Base-by-base conservation (phyloP, 176 grass and related monocot species). In the Miscanthus lutarioriparius region DNA sequence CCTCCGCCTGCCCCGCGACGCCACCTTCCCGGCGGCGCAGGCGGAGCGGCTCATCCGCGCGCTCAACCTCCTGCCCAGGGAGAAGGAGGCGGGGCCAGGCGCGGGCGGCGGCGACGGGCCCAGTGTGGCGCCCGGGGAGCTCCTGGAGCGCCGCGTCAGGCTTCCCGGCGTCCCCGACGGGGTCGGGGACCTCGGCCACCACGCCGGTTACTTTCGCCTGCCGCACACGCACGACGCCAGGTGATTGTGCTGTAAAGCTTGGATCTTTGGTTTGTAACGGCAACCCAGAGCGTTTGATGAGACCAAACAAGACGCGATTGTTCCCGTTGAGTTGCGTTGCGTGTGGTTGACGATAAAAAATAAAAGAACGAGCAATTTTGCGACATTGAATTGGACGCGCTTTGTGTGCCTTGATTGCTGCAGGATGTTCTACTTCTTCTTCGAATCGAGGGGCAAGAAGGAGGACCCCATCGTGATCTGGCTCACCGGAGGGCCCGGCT, bases 391-490 rank as follows among this genome's bases (percentile, higher is more conserved):
- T 8, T 26, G 35, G 32, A 8, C 13, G 11, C 32, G 53, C 2
- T n/a, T 17, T 43, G n/a, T 51, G 78, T 67, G 37, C 6, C 15
- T 61, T 14, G 35, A 16, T 67, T 47, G 70, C 85, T 58, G 71
- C 83, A 98, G 96, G 86, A 90, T 98, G 87, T 98, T 98, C 93
- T 98, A 95, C 90, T 88, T 95, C 70, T 98, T 98, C 93, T 98
- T 98, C 54, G 93, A 98, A 72, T 98, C 96, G 15, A 93, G 93
- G 84, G 73, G 89, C 14, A 85, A 89, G 80, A 91, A 92, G 66
- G 69, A 90, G 22, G 93, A 98, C 78, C 96, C 96, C 2, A 91
- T 98, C 1, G 93, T 98, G 47, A 95, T 98, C 74, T 98, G 96
- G 96, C 86, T 98, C 85, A 95, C 96, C 10, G 96, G 96, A 72